A percentile compares a stretch with the other conserved stretches of the same genome.
Conservation (phyloP, 2,329 filamentous ascomycete species). For the Phaeoacremonium minimum region DNA sequence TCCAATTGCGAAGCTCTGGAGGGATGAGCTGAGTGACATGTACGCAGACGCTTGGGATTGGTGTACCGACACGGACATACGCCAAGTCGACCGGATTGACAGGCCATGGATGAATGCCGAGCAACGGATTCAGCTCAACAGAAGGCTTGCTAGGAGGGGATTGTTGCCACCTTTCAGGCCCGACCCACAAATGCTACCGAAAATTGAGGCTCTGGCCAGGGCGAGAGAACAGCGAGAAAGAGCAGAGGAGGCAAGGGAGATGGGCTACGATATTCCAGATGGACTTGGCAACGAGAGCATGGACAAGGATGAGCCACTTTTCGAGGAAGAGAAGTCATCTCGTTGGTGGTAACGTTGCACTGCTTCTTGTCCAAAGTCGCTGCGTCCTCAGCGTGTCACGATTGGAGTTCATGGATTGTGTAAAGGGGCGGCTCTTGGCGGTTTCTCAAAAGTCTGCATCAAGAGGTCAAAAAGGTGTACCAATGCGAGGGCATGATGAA, state of each 20-base stretch:
- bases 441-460: no score
- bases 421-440: no score
- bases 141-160: conserved; percentile 42
- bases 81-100: conserved; percentile 30
- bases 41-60: conserved; percentile 43
- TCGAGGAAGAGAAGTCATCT: conserved; percentile 14
- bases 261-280: conserved; percentile 30
- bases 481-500: no score
- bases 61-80: conserved; percentile 33
- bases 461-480: no score
- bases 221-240: conserved; percentile 33
- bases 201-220: conserved; percentile 39
- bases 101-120: conserved; percentile 33
- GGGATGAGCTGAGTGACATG: conserved; percentile 41
- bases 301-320: conserved; percentile 6
- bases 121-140: conserved; percentile 37
- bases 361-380: no score
- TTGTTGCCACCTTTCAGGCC: conserved; percentile 28
- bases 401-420: no score
- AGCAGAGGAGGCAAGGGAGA: conserved; percentile 30
- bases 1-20: conserved; percentile 23
- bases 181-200: conserved; percentile 33
- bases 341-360: conserved; percentile 1
- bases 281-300: conserved; percentile 29
- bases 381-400: no score